These are phyloP conservation scores for Geotrichum bryndzae DNA, from an alignment of 1,139 yeast genomes.

Conservation along the genomic window DNA sequence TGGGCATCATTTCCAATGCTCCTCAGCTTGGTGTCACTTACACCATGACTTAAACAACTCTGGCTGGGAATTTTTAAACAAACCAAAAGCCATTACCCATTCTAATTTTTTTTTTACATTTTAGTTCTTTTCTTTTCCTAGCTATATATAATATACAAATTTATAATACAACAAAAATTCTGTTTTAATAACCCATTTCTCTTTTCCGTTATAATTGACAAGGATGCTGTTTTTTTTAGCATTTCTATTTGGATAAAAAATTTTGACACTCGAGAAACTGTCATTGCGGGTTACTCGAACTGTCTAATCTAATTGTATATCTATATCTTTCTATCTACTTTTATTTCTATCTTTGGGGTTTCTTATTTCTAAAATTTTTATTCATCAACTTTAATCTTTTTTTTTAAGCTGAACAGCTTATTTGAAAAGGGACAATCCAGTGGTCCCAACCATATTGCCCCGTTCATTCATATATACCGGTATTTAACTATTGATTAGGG, in stretches of 20 bases:
- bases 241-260: too few relatives aligned
- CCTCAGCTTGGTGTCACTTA: conserved; percentile 46
- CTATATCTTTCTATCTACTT: too few relatives aligned
- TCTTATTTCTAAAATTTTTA: too few relatives aligned
- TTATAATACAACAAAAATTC: not conserved
- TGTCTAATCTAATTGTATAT: not conserved
- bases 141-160: not conserved
- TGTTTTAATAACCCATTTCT: not conserved
- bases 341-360: too few relatives aligned
- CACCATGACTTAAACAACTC: conserved; percentile 6
- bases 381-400: too few relatives aligned
- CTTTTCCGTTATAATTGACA: not conserved
- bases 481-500: too few relatives aligned
- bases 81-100: not conserved
- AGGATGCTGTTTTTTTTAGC: not conserved
- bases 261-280: too few relatives aligned
- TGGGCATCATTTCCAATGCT: conserved; percentile 61
- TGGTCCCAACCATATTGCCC: too few relatives aligned
- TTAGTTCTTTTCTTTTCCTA: not conserved
- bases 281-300: too few relatives aligned
- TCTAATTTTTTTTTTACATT: not conserved
- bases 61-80: not conserved
- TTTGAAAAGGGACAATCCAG: too few relatives aligned
- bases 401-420: too few relatives aligned
- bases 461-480: too few relatives aligned